A percentile compares a stretch with the other conserved stretches of the same genome.
Evolutionary conservation across 2,329 filamentous ascomycete genomes (phyloP).

Genomic region (Beauveria medogensis): DNA sequence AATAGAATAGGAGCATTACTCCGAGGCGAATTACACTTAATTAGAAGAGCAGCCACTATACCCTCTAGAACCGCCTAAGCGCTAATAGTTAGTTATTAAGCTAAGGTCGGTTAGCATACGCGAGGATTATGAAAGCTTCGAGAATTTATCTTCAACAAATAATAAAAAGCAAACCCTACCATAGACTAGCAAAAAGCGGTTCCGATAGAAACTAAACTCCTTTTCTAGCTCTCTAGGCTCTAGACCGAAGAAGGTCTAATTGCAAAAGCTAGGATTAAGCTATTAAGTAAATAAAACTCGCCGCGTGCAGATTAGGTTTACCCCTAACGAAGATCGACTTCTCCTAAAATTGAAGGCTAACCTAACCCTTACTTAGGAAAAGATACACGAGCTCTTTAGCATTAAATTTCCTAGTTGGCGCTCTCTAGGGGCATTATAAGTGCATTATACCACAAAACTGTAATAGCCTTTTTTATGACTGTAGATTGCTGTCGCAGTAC

Average conservation of each 20-base stretch:
- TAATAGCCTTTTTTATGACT: no score
- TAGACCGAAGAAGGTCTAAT: background rate
- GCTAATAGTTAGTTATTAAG: background rate
- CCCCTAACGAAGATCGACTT: background rate
- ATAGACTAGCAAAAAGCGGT: no score
- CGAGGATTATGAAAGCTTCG: background rate
- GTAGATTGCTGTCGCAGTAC: no score
- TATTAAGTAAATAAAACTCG: background rate
- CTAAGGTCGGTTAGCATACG: background rate
- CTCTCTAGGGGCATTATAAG: background rate
- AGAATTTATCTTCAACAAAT: background rate
- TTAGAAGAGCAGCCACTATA: background rate
- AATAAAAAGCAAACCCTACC: background rate
- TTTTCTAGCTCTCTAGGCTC: no score
- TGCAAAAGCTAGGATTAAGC: background rate
- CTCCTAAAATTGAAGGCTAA: background rate
- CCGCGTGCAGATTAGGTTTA: background rate
- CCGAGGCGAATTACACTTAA: background rate
- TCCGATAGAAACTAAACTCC: conserved; percentile 8
- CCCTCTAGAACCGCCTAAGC: background rate
- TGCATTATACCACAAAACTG: no score
- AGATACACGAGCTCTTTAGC: background rate
- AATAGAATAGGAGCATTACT: background rate
- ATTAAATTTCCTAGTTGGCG: background rate
- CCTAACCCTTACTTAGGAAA: background rate